Conservation (phyloP, 208 protist species). For the Leishmania guyanensis region DNA sequence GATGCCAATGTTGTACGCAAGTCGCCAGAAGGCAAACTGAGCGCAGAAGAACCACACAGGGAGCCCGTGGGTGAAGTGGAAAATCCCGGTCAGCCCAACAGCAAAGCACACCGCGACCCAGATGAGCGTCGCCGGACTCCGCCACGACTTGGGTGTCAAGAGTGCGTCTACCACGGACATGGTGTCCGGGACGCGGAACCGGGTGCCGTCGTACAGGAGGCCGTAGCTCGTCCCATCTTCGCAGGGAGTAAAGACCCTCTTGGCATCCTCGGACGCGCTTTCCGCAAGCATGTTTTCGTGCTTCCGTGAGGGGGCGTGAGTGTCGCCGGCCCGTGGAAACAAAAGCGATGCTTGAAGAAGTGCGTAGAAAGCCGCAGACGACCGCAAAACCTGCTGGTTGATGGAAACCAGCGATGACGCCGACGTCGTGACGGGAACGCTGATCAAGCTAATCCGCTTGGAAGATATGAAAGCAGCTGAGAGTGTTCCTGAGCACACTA, state of each 20-base stretch:
- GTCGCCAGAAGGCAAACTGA: slow-evolving; percentile 93
- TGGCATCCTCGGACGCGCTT: background rate
- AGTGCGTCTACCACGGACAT: slow-evolving; percentile 65
- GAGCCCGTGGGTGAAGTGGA: slow-evolving; percentile 46
- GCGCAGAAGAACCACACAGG: slow-evolving; percentile 76
- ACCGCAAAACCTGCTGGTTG: background rate
- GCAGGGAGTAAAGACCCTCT: background rate
- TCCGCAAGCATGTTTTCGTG: slow-evolving; percentile 6
- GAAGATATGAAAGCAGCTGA: background rate
- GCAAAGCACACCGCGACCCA: slow-evolving; percentile 47
- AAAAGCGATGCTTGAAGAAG: background rate
- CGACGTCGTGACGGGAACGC: too few relatives aligned
- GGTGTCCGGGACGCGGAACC: slow-evolving; percentile 69
- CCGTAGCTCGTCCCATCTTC: slow-evolving; percentile 32
- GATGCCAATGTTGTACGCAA: slow-evolving; percentile 94
- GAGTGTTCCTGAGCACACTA: background rate
- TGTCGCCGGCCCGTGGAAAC: background rate
- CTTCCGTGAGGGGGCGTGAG: background rate
- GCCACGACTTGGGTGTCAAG: slow-evolving; percentile 51
- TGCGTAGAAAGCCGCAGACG: too few relatives aligned
- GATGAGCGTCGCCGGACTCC: slow-evolving; percentile 47
- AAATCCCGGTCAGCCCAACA: slow-evolving; percentile 35
- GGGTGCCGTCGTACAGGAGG: slow-evolving; percentile 50
- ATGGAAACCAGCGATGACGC: background rate
- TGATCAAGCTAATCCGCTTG: background rate